A percentile compares a stretch with the other conserved stretches of the same genome.
Evolutionary conservation across 768 basidiomycete species (phyloP).

Genomic region (Sutorius australiensis): DNA sequence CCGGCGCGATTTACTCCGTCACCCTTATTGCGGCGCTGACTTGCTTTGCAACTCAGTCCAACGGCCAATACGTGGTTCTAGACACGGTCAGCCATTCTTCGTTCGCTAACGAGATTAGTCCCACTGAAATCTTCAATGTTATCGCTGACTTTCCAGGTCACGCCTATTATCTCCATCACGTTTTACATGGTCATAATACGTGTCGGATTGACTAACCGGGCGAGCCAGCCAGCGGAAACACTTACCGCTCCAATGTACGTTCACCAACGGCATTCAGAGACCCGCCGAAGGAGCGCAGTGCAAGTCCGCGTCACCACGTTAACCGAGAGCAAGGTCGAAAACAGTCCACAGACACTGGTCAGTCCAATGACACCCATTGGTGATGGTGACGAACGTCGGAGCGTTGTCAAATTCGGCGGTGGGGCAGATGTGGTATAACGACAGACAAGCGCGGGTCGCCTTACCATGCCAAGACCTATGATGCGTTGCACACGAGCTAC

Average conservation of each 20-base stretch:
- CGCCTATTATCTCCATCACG: background rate
- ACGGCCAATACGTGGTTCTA: conserved; percentile 34
- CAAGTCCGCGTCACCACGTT: conserved; percentile 5
- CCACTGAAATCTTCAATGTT: background rate
- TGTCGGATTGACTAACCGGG: background rate
- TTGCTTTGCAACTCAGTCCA: conserved; percentile 26
- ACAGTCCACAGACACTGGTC: background rate
- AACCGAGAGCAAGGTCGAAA: conserved; percentile 2
- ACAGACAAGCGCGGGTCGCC: too few species aligned
- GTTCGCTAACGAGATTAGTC: background rate
- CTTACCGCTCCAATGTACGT: background rate
- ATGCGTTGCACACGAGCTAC: too few species aligned
- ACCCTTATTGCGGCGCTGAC: conserved; percentile 33
- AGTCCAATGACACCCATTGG: background rate
- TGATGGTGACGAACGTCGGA: background rate
- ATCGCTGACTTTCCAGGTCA: background rate
- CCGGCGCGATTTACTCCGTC: conserved; percentile 36
- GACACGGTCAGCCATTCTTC: conserved; percentile 29
- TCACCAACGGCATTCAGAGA: background rate
- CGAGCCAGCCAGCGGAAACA: background rate
- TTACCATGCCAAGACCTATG: too few species aligned
- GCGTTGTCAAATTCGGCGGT: background rate
- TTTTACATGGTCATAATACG: background rate
- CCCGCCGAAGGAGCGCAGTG: conserved; percentile 3
- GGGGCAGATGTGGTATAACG: too few species aligned